These are phyloP conservation scores for Taphrina deformans DNA, from an alignment of 1,139 yeast genomes.

Conservation along the genomic window DNA sequence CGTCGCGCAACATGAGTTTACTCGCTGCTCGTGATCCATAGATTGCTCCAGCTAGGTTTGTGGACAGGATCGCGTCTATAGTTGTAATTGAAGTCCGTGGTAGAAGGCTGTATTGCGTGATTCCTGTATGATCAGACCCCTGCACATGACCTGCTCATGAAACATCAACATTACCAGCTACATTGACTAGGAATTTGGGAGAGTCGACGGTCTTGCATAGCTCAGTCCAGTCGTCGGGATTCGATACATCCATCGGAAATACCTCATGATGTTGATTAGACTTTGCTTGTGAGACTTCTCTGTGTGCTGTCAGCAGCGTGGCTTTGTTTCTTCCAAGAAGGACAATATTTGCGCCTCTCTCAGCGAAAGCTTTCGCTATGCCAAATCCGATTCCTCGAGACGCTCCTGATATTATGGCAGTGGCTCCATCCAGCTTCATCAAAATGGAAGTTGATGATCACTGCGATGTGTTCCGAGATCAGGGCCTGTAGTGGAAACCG, in stretches of 20 bases:
- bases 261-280: constrained; percentile 52
- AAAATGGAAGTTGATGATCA: no score
- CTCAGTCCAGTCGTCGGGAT: constrained; percentile 16
- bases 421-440: constrained; percentile 5
- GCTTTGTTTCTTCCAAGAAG: constrained; percentile 59
- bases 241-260: constrained; percentile 45
- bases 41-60: constrained; percentile 70
- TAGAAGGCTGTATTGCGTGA: constrained; percentile 63
- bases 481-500: no score
- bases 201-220: background rate
- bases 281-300: constrained; percentile 46
- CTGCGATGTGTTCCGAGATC: no score
- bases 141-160: no score
- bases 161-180: constrained; percentile 37
- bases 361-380: constrained; percentile 60
- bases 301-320: constrained; percentile 47
- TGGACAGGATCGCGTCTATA: constrained; percentile 55
- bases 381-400: constrained; percentile 79
- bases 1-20: constrained; percentile 52
- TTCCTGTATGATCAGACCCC: constrained; percentile 49
- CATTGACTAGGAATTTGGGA: constrained; percentile 39
- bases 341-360: constrained; percentile 62
- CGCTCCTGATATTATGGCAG: constrained; percentile 68
- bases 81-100: constrained; percentile 50
- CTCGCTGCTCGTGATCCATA: constrained; percentile 55